phyloP scores from a whole-genome alignment of 2,329 filamentous ascomycete species.

The Botryotinia narcissicola region DNA sequence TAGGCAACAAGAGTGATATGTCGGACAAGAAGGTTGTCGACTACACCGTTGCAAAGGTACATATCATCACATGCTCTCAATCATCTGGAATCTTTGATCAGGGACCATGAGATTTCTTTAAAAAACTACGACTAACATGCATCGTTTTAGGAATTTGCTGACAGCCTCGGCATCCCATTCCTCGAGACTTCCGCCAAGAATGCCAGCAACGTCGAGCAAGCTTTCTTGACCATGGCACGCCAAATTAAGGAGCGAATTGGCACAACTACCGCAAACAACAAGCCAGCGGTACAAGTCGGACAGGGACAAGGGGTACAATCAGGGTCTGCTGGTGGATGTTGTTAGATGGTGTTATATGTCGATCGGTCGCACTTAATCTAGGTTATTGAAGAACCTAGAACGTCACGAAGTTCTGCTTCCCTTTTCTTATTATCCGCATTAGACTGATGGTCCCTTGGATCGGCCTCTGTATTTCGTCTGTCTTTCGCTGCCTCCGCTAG shows the following conservation, averaged over 20 bases:
- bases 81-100: constrained; percentile 27
- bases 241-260: constrained; percentile 99
- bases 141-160: constrained; percentile 80
- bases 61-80: constrained; percentile 38
- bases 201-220: constrained; percentile 98
- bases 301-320: constrained; percentile 92
- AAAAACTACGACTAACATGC: constrained; percentile 26
- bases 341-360: constrained; percentile 55
- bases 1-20: constrained; percentile 99
- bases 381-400: constrained; percentile 26
- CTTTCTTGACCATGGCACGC: constrained; percentile 99
- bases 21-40: constrained; percentile 99
- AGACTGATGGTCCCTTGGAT: constrained; percentile 37
- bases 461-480: constrained; percentile 33
- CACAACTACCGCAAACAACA: constrained; percentile 92
- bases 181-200: constrained; percentile 99
- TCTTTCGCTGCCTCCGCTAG: constrained; percentile 25
- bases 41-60: constrained; percentile 98
- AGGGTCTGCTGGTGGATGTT: constrained; percentile 82
- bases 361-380: constrained; percentile 12
- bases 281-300: constrained; percentile 94
- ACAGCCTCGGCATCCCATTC: constrained; percentile 98
- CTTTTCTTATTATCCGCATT: constrained; percentile 34
- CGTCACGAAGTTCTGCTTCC: constrained; percentile 28
- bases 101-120: background rate